Evolutionary conservation across 83 land plant species (phyloP).

Genomic region (Picea engelmannii): DNA sequence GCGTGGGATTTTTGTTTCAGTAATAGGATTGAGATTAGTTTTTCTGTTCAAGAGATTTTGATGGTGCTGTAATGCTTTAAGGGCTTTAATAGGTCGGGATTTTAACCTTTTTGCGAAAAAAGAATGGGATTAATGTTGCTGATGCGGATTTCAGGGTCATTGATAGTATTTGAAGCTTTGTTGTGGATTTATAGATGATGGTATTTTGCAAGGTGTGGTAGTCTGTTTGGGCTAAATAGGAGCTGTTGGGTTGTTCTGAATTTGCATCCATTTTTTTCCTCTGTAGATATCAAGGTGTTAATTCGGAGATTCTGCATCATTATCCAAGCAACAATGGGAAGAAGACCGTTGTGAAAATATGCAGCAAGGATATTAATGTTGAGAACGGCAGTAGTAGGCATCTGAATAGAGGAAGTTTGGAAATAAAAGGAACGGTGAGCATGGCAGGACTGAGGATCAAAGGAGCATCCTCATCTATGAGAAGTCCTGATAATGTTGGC

Average conservation of each 20-base stretch:
- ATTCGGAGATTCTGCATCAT: constrained; percentile 8
- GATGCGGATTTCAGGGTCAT: not conserved
- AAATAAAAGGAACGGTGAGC: constrained; percentile 1
- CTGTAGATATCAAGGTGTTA: constrained; percentile 9
- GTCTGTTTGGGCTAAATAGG: not conserved
- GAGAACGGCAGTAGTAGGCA: constrained; percentile 10
- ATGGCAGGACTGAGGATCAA: not conserved
- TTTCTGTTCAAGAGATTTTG: not conserved
- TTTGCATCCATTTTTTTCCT: not conserved
- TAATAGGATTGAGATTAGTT: not conserved
- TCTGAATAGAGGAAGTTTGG: not conserved
- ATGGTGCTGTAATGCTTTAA: not conserved
- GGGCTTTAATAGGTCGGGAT: not conserved
- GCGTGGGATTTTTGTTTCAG: not conserved
- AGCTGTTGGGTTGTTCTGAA: not conserved
- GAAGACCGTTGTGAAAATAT: not conserved
- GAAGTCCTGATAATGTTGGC: not conserved
- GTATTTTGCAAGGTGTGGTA: not conserved
- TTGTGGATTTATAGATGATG: not conserved
- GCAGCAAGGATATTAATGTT: constrained; percentile 5
- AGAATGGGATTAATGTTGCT: not conserved
- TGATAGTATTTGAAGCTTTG: not conserved
- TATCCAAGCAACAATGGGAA: constrained; percentile 4
- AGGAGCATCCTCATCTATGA: constrained; percentile 15
- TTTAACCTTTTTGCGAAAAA: not conserved